These are phyloP conservation scores for Rhodotorula sp. DNA, from an alignment of 1,284 basidiomycete species.

Conservation along the genomic window DNA sequence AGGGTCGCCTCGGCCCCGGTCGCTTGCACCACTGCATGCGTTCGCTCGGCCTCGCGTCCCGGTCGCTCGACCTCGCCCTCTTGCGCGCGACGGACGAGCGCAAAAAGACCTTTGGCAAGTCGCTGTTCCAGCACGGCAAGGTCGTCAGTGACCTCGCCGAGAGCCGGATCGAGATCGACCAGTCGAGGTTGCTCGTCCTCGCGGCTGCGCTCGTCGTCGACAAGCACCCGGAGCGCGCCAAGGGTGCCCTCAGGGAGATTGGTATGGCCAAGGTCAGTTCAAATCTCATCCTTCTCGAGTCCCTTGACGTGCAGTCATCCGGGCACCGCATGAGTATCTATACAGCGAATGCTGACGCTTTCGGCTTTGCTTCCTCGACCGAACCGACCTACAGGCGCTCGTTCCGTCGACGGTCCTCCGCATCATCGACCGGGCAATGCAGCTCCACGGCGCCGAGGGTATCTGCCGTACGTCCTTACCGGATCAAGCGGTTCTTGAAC, in stretches of 20 bases:
- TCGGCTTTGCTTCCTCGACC: too few species aligned
- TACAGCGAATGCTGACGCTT: neutral
- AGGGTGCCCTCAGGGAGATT: conserved; percentile 94
- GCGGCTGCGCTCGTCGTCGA: conserved; percentile 68
- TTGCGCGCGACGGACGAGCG: conserved; percentile 85
- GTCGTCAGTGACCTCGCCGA: conserved; percentile 86
- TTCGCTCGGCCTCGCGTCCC: conserved; percentile 81
- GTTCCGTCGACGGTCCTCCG: conserved; percentile 83
- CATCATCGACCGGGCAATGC: conserved; percentile 91
- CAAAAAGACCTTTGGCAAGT: conserved; percentile 92
- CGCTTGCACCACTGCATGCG: conserved; percentile 87
- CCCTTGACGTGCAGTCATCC: neutral
- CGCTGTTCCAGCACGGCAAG: conserved; percentile 85
- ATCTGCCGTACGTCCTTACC: conserved; percentile 59
- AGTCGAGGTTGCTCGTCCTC: conserved; percentile 78
- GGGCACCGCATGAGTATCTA: too few species aligned
- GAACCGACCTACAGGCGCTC: conserved; percentile 62
- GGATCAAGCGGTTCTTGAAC: neutral
- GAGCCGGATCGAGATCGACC: conserved; percentile 89
- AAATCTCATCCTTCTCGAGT: neutral
- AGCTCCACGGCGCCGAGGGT: conserved; percentile 91
- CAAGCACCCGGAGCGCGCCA: conserved; percentile 63
- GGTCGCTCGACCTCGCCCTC: conserved; percentile 83
- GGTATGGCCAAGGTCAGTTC: conserved; percentile 82
- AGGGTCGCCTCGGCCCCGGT: conserved; percentile 94